A percentile compares a stretch with the other conserved stretches of the same genome.
Conservation (phyloP, 345 rosid species). For the Citropsis articulata region DNA sequence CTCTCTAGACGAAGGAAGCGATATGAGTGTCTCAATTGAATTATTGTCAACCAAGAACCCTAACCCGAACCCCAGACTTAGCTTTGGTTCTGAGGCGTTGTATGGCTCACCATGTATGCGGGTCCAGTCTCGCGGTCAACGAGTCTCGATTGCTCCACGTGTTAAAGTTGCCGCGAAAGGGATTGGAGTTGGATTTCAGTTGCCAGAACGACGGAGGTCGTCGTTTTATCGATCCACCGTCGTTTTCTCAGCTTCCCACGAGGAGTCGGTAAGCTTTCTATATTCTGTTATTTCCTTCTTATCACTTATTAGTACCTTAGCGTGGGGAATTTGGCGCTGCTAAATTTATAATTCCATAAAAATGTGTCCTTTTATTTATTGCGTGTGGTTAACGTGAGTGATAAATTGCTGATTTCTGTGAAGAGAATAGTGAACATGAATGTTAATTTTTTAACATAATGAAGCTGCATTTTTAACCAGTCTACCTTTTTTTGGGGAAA, state of each 20-base stretch:
- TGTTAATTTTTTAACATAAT: not conserved
- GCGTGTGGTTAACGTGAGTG: not conserved
- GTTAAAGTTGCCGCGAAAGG: constrained; percentile 20
- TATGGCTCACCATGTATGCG: constrained; percentile 22
- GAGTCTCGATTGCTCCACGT: constrained; percentile 14
- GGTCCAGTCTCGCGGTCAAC: constrained; percentile 17
- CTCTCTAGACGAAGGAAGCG: not conserved
- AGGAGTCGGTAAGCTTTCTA: constrained; percentile 46
- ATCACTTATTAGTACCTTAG: too few species aligned
- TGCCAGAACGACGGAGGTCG: constrained; percentile 29
- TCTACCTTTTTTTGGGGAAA: not conserved
- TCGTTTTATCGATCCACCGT: constrained; percentile 29
- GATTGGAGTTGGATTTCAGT: constrained; percentile 29
- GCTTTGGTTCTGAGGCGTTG: constrained; percentile 12
- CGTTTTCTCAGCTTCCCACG: constrained; percentile 60
- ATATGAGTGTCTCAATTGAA: constrained; percentile 22
- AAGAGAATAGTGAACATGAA: not conserved
- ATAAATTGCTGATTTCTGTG: not conserved
- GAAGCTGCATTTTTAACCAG: not conserved
- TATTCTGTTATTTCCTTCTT: not conserved
- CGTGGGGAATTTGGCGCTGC: not conserved
- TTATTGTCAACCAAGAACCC: constrained; percentile 36
- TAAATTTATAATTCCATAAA: not conserved
- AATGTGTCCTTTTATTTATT: not conserved
- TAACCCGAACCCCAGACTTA: constrained; percentile 28